phyloP scores from a whole-genome alignment of 2,329 filamentous ascomycete species.

The Venturia pyrina region DNA sequence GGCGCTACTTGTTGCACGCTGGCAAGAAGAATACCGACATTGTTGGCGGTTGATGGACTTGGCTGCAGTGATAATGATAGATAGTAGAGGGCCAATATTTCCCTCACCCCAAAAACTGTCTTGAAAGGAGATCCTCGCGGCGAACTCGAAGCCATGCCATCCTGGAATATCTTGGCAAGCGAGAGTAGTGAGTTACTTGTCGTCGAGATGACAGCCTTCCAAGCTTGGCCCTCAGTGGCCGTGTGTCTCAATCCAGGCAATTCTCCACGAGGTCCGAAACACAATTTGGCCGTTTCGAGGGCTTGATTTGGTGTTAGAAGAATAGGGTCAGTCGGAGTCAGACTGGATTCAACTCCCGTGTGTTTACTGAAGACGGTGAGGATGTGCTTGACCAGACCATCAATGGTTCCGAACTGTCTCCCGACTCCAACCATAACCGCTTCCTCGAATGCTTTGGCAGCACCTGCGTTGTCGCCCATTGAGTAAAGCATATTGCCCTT shows the following conservation, averaged over 20 bases:
- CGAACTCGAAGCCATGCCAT: conserved; percentile 73
- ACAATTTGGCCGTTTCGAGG: conserved; percentile 68
- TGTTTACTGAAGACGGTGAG: conserved; percentile 42
- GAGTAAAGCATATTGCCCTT: conserved; percentile 98
- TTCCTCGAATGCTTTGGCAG: conserved; percentile 87
- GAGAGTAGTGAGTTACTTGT: conserved; percentile 94
- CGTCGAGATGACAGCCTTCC: conserved; percentile 75
- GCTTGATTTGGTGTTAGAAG: conserved; percentile 77
- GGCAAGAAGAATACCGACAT: conserved; percentile 93
- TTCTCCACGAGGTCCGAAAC: conserved; percentile 66
- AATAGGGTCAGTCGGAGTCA: conserved; percentile 48
- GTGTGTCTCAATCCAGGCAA: conserved; percentile 72
- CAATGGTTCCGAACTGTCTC: conserved; percentile 57
- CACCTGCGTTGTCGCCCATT: conserved; percentile 68
- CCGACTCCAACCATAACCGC: conserved; percentile 83
- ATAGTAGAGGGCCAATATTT: conserved; percentile 92
- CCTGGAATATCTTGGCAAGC: conserved; percentile 94
- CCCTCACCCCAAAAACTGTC: conserved; percentile 67
- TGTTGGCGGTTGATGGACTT: conserved; percentile 95
- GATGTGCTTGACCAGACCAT: conserved; percentile 68
- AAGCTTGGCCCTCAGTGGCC: conserved; percentile 53
- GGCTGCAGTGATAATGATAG: conserved; percentile 88
- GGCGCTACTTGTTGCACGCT: conserved; percentile 66
- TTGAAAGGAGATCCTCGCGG: conserved; percentile 45
- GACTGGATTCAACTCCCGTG: conserved; percentile 24